Base-by-base conservation (phyloP, 345 rosid genomes). In the Bruguiera sexangula region DNA sequence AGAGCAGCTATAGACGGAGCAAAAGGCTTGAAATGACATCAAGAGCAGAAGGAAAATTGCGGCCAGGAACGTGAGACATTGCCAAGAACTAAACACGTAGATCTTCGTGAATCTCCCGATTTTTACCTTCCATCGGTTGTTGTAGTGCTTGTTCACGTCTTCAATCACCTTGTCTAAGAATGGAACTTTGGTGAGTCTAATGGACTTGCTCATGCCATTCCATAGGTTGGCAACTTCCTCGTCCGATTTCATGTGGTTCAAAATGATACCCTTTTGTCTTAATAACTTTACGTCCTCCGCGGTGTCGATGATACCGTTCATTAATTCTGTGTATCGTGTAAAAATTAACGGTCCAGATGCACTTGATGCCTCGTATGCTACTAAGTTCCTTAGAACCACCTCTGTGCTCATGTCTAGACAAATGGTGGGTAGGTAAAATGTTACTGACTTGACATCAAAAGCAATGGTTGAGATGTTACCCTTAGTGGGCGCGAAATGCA, bases 241-340 rank as follows among this genome's bases (percentile, higher is more conserved):
- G 24, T 24, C 24, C 24, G 24, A 24, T 24, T 24, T 24, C 24
- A 24, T 24, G 24, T 24, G 24, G 24, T 24, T 24, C 24, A 24
- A 24, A 24, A 24, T 24, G 24, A 24, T 24, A 24, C 24, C 24
- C 24, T 24, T 24, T 24, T 24, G 24, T 24, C 24, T 24, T 24
- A 24, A 24, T 24, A 24, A 24, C 24, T 24, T 24, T 24, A 24
- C 24, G 24, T 24, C 24, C 24, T 24, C 24, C 24, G 24, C 24
- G 24, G 24, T 24, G 24, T 24, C 24, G 24, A 24, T 24, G 39
- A 93, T 88, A 59, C 94, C 98, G 57, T 85, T 89, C 79, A 93
- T 85, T 50, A 93, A 55, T 66, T 93, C 97, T 0, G 89, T 88
- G 84, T 90, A 86, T 13, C 96, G 87, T 10, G 97, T 75, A n/a